phyloP scores from a whole-genome alignment of 2,329 filamentous ascomycete genomes.

The Phyllosticta citrichinensis region DNA sequence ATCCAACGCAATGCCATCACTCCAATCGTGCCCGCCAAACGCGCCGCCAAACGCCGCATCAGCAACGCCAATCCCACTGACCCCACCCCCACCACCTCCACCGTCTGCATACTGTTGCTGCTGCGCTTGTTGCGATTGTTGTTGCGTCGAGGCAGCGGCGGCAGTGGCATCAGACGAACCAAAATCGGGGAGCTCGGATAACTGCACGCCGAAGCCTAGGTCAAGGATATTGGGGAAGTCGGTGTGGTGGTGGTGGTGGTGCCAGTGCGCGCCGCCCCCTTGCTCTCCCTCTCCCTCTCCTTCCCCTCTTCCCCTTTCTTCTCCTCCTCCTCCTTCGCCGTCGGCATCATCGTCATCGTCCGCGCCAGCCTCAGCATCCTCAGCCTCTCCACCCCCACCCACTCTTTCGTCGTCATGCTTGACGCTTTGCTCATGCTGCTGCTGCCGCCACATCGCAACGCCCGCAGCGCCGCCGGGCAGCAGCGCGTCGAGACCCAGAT shows the following conservation, averaged over 20 bases:
- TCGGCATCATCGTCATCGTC: constrained; percentile 12
- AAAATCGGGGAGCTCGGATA: constrained; percentile 10
- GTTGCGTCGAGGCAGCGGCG: too few relatives aligned
- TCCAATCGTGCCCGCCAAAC: constrained; percentile 47
- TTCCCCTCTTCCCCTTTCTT: not conserved
- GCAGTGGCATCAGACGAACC: too few relatives aligned
- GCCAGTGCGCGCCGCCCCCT: not conserved
- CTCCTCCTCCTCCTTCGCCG: not conserved
- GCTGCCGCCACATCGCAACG: constrained; percentile 19
- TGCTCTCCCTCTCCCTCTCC: too few relatives aligned
- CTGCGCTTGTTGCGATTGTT: too few relatives aligned
- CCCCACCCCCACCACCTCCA: not conserved
- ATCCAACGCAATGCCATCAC: constrained; percentile 33
- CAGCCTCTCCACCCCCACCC: constrained; percentile 10
- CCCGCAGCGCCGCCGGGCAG: constrained; percentile 5
- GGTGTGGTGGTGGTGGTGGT: constrained; percentile 17
- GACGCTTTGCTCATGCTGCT: constrained; percentile 12
- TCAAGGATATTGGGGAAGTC: constrained; percentile 41
- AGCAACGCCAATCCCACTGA: constrained; percentile 12
- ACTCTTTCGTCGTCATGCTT: not conserved
- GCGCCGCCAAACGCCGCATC: constrained; percentile 14
- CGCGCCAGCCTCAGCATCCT: constrained; percentile 16
- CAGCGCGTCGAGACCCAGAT: constrained; percentile 21
- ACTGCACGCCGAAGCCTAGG: constrained; percentile 44
- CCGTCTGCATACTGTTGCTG: not conserved